Percentiles rank a stretch among this genome's conserved stretches.
phyloP scores from a whole-genome alignment of 345 rosid species.

The Pelargonium nanum region DNA sequence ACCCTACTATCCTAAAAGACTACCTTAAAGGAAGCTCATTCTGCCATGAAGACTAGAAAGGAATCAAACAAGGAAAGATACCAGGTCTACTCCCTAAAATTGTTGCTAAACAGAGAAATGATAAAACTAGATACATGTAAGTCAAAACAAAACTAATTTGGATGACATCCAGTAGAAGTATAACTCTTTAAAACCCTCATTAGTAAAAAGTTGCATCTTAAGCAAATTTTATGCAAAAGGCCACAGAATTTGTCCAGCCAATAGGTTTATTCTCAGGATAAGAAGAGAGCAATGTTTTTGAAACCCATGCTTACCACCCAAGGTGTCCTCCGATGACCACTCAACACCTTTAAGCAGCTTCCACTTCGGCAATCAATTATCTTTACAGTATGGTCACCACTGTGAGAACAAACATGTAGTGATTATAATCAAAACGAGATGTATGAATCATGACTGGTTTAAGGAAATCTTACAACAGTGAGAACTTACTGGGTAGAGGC shows the following conservation, averaged over 20 bases:
- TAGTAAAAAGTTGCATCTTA: neutral
- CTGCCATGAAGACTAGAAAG: neutral
- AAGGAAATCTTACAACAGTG: neutral
- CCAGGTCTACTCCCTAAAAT: neutral
- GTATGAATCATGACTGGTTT: neutral
- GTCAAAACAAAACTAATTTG: too few relatives aligned
- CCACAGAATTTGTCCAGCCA: neutral
- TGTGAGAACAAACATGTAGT: slow-evolving; percentile 14
- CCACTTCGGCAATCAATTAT: slow-evolving; percentile 85
- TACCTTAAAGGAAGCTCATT: neutral
- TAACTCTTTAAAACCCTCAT: too few relatives aligned
- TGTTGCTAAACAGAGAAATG: too few relatives aligned
- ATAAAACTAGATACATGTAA: too few relatives aligned
- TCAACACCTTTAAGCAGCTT: slow-evolving; percentile 81
- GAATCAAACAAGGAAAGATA: neutral
- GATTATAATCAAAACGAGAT: neutral
- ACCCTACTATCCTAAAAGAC: neutral
- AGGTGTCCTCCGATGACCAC: slow-evolving; percentile 92
- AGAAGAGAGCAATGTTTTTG: too few relatives aligned
- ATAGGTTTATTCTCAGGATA: too few relatives aligned
- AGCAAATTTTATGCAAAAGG: neutral
- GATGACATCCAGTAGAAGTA: too few relatives aligned
- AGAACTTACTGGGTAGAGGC: slow-evolving; percentile 82
- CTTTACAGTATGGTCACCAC: slow-evolving; percentile 89
- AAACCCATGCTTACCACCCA: slow-evolving; percentile 77